Percentiles rank a stretch among this genome's conserved stretches.
Conservation (phyloP, 2,329 filamentous ascomycete species). For the Boeremia lycopersici region DNA sequence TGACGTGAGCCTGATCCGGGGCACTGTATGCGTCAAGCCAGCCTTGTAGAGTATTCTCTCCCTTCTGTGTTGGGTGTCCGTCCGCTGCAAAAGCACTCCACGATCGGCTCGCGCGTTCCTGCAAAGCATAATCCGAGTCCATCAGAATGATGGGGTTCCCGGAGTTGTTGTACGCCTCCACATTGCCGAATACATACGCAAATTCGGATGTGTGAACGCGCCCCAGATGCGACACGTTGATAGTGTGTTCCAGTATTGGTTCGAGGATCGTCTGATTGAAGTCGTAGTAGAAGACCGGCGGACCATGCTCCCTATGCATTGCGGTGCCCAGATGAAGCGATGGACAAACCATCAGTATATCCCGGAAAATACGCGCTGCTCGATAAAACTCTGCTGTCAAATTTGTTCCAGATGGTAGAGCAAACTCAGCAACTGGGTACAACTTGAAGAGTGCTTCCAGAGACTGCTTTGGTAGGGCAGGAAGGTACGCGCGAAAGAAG, state of each 20-base stretch:
- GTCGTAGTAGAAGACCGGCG: constrained; percentile 55
- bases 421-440: constrained; percentile 53
- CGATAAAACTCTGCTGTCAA: constrained; percentile 59
- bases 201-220: constrained; percentile 61
- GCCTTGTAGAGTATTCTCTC: constrained; percentile 20
- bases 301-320: constrained; percentile 47
- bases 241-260: constrained; percentile 46
- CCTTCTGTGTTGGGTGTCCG: constrained; percentile 23
- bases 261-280: constrained; percentile 63
- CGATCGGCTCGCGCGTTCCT: constrained; percentile 50
- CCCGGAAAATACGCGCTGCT: constrained; percentile 56
- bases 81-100: constrained; percentile 56
- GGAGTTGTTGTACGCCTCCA: constrained; percentile 51
- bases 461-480: constrained; percentile 38
- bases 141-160: constrained; percentile 44
- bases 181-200: constrained; percentile 56
- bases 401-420: constrained; percentile 44
- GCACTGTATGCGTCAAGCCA: constrained; percentile 10
- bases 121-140: constrained; percentile 50
- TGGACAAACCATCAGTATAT: constrained; percentile 59
- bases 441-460: constrained; percentile 37
- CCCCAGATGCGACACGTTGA: constrained; percentile 50
- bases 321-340: constrained; percentile 52
- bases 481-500: constrained; percentile 52
- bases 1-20: constrained; percentile 28